phyloP scores from a whole-genome alignment of 129 eudicot genomes.

The Heracleum sosnowskyi region DNA sequence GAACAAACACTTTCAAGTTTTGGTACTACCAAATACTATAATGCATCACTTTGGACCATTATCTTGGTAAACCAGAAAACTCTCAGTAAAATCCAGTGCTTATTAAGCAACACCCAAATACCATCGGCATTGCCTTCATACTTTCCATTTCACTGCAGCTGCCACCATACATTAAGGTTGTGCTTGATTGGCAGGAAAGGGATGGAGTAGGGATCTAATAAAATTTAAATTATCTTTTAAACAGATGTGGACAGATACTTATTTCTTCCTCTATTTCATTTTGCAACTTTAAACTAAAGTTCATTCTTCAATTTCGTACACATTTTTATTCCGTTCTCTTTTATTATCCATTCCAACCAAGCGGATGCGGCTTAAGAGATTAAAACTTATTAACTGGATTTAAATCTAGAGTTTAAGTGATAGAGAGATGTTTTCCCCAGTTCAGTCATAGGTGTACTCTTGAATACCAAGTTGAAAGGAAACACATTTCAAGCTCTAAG shows the following conservation, averaged over 20 bases:
- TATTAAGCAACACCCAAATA: not conserved
- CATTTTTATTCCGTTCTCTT: not conserved
- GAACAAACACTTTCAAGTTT: not conserved
- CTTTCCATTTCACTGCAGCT: not conserved
- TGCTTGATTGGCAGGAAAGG: not conserved
- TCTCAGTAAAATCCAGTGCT: not conserved
- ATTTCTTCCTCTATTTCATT: not conserved
- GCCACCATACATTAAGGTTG: not conserved
- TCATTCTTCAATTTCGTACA: not conserved
- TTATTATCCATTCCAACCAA: not conserved
- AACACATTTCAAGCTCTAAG: not conserved
- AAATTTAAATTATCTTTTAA: not conserved
- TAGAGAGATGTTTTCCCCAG: not conserved
- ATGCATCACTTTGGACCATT: not conserved
- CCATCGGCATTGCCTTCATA: not conserved
- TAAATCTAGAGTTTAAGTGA: not conserved
- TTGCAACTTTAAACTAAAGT: not conserved
- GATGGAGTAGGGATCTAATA: not conserved
- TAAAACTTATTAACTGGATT: conserved; percentile 1
- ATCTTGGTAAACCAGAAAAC: not conserved
- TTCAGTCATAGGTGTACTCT: not conserved
- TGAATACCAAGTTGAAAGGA: not conserved
- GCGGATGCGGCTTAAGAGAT: not conserved
- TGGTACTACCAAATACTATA: not conserved
- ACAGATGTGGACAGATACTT: not conserved